Evolutionary conservation across 2,329 filamentous ascomycete species (phyloP), one percentile per base, ranked within the genome.

Genomic region (Teratosphaeria pseudoeucalypti): DNA sequence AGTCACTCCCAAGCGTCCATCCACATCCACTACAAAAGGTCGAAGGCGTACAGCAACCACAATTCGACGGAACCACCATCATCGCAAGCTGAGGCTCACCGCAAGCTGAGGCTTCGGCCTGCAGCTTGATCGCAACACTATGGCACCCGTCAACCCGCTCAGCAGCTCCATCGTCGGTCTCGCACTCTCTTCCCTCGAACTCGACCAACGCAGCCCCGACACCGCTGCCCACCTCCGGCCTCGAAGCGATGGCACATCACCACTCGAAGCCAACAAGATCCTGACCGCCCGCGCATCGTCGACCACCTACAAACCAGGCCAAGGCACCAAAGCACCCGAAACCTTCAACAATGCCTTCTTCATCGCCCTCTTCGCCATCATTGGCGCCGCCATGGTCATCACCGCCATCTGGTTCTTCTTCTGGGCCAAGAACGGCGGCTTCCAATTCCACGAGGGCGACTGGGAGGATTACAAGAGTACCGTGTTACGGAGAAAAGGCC

Each of bases 381-480:
- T 97, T 57, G 90, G 89, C 37, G 85, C 85, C 0, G 84, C 77
- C 34, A 88, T 97, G 71, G 88, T 94, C 27, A 61, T 89, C 3
- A 82, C 80, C 0, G 83, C 81, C 27, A 90, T 97, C 70, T 99
- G 94, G 92, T 96, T 99, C 82, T 97, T 99, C 82, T 95, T 95
- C 81, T 95, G 90, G 88, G 92, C 92, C 60, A 92, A 89, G 76
- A 96, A 97, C 68, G 94, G 94, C 62, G 94, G 94, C 14, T 96
- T 97, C 78, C 79, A 88, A 64, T 97, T 91, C 81, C 82, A 82
- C 54, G 78, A 95, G 63, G 81, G 84, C 39, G 94, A 99, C 75
- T 99, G 94, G 92, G 92, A 97, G 6, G 94, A 99, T 70, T 99
- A 99, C 83, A 97, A 97, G 74, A 87, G 88, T 1, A 96, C 92